Evolutionary conservation across 805 yeast species (phyloP).

Genomic region (Dipodascopsis tothii): DNA sequence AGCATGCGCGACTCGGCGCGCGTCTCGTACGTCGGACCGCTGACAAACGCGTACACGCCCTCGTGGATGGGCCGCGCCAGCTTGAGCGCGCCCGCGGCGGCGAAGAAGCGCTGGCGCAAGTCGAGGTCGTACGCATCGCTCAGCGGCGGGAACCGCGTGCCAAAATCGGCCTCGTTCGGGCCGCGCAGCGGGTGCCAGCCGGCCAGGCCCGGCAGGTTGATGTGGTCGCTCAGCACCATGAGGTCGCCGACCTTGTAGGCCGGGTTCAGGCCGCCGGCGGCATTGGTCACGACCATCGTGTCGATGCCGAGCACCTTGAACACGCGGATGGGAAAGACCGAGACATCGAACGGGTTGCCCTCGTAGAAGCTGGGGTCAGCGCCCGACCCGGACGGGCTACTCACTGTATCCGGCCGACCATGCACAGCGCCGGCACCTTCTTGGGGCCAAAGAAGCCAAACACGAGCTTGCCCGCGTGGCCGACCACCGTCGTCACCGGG

Average conservation of each 20-base stretch:
- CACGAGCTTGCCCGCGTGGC: constrained; percentile 77
- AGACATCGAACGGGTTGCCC: constrained; percentile 74
- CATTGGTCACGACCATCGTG: constrained; percentile 70
- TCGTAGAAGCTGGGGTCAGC: constrained; percentile 49
- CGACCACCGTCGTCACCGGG: constrained; percentile 73
- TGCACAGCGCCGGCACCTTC: constrained; percentile 73
- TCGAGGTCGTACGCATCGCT: constrained; percentile 82
- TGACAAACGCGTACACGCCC: constrained; percentile 75
- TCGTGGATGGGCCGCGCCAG: constrained; percentile 62
- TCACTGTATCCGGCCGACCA: constrained; percentile 83
- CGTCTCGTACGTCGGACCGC: constrained; percentile 92
- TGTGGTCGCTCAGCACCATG: constrained; percentile 84
- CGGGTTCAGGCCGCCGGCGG: constrained; percentile 83
- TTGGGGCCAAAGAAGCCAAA: constrained; percentile 68
- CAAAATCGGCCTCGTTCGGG: constrained; percentile 68
- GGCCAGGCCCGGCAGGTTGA: constrained; percentile 83
- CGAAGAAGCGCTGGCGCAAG: constrained; percentile 55
- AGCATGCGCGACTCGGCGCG: constrained; percentile 85
- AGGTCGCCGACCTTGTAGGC: constrained; percentile 72
- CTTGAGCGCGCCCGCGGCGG: constrained; percentile 44
- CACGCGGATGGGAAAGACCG: constrained; percentile 79
- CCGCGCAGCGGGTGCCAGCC: constrained; percentile 87
- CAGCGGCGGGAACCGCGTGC: constrained; percentile 80
- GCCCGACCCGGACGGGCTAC: constrained; percentile 7
- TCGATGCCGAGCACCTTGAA: constrained; percentile 56